Percentiles rank a stretch among this genome's conserved stretches.
Conservation (phyloP, 1,284 basidiomycete species). For the Leccinum fuscescens region DNA sequence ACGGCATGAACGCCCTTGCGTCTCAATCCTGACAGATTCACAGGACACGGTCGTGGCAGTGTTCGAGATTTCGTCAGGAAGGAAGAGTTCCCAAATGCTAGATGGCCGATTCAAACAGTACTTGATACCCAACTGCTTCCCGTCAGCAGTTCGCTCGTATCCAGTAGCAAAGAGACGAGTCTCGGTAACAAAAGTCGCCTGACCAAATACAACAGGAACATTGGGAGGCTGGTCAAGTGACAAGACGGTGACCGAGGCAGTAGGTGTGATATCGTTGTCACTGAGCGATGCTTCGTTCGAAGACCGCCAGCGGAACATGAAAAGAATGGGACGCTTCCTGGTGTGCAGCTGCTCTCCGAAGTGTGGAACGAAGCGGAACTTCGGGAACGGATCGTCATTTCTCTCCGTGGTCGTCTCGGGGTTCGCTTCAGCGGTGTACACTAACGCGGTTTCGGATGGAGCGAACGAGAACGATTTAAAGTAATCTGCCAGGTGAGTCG, state of each 20-base stretch:
- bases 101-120: slow-evolving; percentile 63
- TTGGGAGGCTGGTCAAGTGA: slow-evolving; percentile 14
- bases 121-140: slow-evolving; percentile 57
- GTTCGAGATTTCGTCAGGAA: slow-evolving; percentile 10
- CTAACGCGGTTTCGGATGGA: slow-evolving; percentile 47
- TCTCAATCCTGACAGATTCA: slow-evolving; percentile 39
- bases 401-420: slow-evolving; percentile 13
- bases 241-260: slow-evolving; percentile 13
- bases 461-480: slow-evolving; percentile 51
- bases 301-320: slow-evolving; percentile 45
- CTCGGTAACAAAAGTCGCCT: slow-evolving; percentile 50
- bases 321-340: slow-evolving; percentile 49
- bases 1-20: slow-evolving; percentile 47
- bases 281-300: neutral
- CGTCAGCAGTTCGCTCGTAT: slow-evolving; percentile 56
- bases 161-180: slow-evolving; percentile 56
- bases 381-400: slow-evolving; percentile 39
- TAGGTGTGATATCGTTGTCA: neutral
- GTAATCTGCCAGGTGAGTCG: slow-evolving; percentile 38
- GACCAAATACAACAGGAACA: slow-evolving; percentile 45
- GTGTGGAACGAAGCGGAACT: slow-evolving; percentile 52
- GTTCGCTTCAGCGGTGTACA: slow-evolving; percentile 59
- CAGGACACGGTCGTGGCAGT: slow-evolving; percentile 12
- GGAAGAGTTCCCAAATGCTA: slow-evolving; percentile 52
- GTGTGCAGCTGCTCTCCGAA: slow-evolving; percentile 55